Conservation (phyloP, 306 rosid species). For the Canavalia ensiformis region DNA sequence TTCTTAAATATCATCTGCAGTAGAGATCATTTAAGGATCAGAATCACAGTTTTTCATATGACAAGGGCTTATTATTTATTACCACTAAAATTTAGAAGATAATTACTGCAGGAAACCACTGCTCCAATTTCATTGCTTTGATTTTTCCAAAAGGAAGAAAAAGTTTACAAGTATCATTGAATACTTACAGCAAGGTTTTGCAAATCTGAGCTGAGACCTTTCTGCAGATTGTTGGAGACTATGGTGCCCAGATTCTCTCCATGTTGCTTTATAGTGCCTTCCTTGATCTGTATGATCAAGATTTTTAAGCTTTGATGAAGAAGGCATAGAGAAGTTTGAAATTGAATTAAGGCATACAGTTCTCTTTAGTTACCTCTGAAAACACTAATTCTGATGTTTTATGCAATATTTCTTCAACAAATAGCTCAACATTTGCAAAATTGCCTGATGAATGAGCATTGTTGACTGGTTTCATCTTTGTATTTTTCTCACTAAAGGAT, state of each 20-base stretch:
- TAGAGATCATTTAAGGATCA: neutral
- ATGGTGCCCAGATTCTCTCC: slow-evolving; percentile 60
- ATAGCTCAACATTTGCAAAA: slow-evolving; percentile 59
- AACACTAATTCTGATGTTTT: slow-evolving; percentile 67
- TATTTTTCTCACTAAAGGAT: slow-evolving; percentile 38
- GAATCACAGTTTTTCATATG: slow-evolving; percentile 13
- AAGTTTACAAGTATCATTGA: neutral
- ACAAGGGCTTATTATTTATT: neutral
- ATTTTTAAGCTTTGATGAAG: slow-evolving; percentile 34
- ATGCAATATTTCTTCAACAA: slow-evolving; percentile 71
- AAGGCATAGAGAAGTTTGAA: neutral
- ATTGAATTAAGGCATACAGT: slow-evolving; percentile 15
- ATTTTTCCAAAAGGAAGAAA: neutral
- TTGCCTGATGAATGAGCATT: slow-evolving; percentile 43
- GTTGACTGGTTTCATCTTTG: slow-evolving; percentile 58
- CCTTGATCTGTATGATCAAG: slow-evolving; percentile 58
- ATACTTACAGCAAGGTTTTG: slow-evolving; percentile 65
- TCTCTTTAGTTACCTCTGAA: slow-evolving; percentile 58
- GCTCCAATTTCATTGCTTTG: slow-evolving; percentile 16
- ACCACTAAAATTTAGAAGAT: neutral
- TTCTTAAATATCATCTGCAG: slow-evolving; percentile 72
- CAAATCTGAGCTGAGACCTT: slow-evolving; percentile 61
- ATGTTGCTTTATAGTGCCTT: slow-evolving; percentile 60
- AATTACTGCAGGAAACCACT: neutral
- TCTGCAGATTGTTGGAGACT: slow-evolving; percentile 56